Base-by-base conservation (phyloP, 2,329 filamentous ascomycete genomes). In the Ceratocystis huliohia region DNA sequence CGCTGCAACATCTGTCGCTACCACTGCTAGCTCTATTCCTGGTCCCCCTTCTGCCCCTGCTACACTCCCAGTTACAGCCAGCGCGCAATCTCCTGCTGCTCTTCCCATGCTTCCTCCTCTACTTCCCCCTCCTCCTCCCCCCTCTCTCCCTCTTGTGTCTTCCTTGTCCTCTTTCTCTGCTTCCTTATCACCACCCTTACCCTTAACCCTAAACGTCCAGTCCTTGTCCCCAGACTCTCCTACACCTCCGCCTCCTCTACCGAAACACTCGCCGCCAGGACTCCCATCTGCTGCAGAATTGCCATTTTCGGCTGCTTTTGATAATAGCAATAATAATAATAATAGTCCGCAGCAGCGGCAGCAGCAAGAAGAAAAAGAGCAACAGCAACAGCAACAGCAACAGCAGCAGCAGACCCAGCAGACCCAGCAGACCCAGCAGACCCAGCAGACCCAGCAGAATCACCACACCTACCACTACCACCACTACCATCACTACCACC, bases 251-350 rank as follows among this genome's bases (percentile, higher is more conserved):
- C 56, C 56, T n/a, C 56, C 56, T 59, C 56, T 59, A n/a, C 56
- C 56, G 15, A 59, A 59, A 59, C 56, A 59, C 33, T 59, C 56
- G 17, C 56, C 56, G 3, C 56, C 56, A 59, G 56, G 28, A n/a
- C 33, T 59, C 6, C 56, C 56, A 5, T 37, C 22, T 15, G 10
- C 56, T 10, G 28, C 56, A n/a, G 28, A 28, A 25, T 10, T 59
- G 30, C 28, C 56, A 13, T 59, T 37, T 59, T 37, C 56, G 25
- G 7, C 56, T 59, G 56, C 30, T 8, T n/a, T 25, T 28, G 22
- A 22, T 15, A 30, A 7, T 57, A 57, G 28, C 28, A 57, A 37
- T 59, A 37, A 59, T 59, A 59, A 28, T 57, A 37, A 25, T 59
- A 53, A 53, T 53, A 22, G 8, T 7, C 17, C 46, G 15, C 48